Evolutionary conservation across 371 early-diverging fungal species (phyloP), one percentile per base, ranked within the genome.

Genomic region (Mucor velutinosus): DNA sequence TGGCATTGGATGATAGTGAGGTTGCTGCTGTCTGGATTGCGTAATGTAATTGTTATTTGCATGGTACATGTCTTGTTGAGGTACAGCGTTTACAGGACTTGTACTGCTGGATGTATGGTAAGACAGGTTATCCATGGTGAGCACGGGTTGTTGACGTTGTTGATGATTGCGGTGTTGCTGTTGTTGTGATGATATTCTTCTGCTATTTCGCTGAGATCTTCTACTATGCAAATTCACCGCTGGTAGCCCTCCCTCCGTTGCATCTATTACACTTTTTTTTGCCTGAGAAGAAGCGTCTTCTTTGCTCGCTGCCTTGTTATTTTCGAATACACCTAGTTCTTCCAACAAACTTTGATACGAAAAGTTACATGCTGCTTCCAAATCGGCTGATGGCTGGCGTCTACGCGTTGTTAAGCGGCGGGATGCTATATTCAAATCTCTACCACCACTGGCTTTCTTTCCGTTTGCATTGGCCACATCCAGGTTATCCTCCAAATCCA

Each of bases 271-370:
- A n/a, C 39, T 60, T 37, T 57, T 32, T 17, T 41, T 58, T 30
- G 14, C 10, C 17, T 27, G 27, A 15, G 69, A 30, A 23, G 45
- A 14, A 11, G 37, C 25, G 11, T 41, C 41, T 17, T 49, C n/a
- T 21, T 57, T 51, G 4, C n/a, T 45, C 0, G 15, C 47, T 1
- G 15, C 32, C 8, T 58, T 66, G 17, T 64, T 57, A 5, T 62
- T 58, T 32, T 15, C 66, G 35, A 66, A 67, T 19, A 78, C 66
- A 35, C 78, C 73, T 19, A 73, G 53, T 27, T 72, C 73, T 66
- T 75, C 75, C 8, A 74, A 62, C 14, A 73, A 33, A n/a, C 69
- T 69, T 69, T 69, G 61, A 39, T 73, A 73, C 2, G 69, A 69
- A 55, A 73, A 62, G 32, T 72, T 72, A 17, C 63, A 53, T 1